Evolutionary conservation across 1,284 basidiomycete species (phyloP), one percentile per base, ranked within the genome.

Genomic region (Rhodotorula mucilaginosa): DNA sequence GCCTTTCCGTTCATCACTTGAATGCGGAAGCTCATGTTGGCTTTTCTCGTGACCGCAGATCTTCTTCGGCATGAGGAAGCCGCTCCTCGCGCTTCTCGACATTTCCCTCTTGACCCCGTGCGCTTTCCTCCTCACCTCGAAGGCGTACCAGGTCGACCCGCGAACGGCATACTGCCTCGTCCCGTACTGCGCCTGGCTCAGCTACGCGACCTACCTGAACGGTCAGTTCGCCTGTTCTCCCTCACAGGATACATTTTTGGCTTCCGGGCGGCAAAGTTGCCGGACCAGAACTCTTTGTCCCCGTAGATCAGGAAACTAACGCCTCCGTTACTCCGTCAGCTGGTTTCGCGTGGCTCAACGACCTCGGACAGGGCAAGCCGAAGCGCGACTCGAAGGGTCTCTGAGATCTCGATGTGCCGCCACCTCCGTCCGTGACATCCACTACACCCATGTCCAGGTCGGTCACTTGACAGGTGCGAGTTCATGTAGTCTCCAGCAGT

Each of bases 131-230:
- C 87, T 90, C 85, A 88, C 89, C 2, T 87, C 88, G 79, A 49
- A 64, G 46, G 68, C 70, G 31, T 59, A 62, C 58, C 67, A 73
- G 58, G 59, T 72, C 39, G 74, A 77, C 58, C 58, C 69, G 21
- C 61, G 69, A 21, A 76, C 73, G 5, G 51, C 71, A 7, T 72
- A 34, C 48, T 62, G 67, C 48, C 73, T 77, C 56, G 56, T 63
- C 0, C 73, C 73, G 2, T 73, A 75, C 80, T 79, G 81, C 70
- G 84, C 82, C 1, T 90, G 88, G 88, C 77, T 88, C 39, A 81
- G 83, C 5, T 89, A 85, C 76, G 88, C 87, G 2, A 88, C 88
- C 12, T 91, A 90, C 81, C 83, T 92, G 68, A 90, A 90, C 80
- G 88, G 74, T 72, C 12, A 18, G n/a, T 13, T 15, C 3, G n/a